phyloP scores from a whole-genome alignment of 495 filamentous ascomycete genomes.

The Aspergillus cristatus region DNA sequence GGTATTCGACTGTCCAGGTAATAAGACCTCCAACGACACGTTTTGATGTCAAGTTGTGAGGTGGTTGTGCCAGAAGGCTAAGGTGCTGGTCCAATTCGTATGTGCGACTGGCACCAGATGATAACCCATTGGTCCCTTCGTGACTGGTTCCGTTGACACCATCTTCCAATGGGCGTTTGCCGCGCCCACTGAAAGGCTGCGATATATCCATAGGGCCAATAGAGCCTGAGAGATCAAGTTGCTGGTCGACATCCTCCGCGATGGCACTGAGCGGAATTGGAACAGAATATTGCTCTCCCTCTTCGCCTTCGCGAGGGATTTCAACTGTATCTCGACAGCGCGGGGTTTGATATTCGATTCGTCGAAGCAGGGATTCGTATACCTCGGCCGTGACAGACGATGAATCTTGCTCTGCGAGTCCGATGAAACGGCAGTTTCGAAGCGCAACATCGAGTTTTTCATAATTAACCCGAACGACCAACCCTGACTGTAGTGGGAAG shows the following conservation, averaged over 20 bases:
- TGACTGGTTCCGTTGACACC: constrained; percentile 27
- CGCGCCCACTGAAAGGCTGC: constrained; percentile 15
- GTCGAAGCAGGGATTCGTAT: constrained; percentile 61
- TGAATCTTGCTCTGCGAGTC: constrained; percentile 48
- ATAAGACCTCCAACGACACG: constrained; percentile 43
- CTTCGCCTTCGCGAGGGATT: constrained; percentile 43
- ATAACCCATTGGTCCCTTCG: constrained; percentile 15
- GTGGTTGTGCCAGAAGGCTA: constrained; percentile 61
- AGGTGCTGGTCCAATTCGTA: constrained; percentile 69
- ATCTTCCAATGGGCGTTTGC: constrained; percentile 32
- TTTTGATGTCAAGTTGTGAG: constrained; percentile 49
- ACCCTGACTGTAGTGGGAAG: constrained; percentile 38
- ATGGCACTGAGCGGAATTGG: constrained; percentile 28
- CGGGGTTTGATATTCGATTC: constrained; percentile 56
- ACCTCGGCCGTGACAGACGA: constrained; percentile 52
- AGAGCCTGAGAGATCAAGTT: constrained; percentile 29
- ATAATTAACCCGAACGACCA: constrained; percentile 74
- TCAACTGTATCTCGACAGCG: constrained; percentile 58
- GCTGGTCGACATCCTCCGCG: constrained; percentile 30
- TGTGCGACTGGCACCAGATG: constrained; percentile 28
- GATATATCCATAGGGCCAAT: constrained; percentile 26
- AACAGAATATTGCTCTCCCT: constrained; percentile 32
- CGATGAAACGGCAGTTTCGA: constrained; percentile 65
- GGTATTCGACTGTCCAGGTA: constrained; percentile 75
- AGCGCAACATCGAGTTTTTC: constrained; percentile 74